These are phyloP conservation scores for Cystofilobasidium bisporidii DNA, from an alignment of 768 basidiomycete genomes.

Conservation along the genomic window DNA sequence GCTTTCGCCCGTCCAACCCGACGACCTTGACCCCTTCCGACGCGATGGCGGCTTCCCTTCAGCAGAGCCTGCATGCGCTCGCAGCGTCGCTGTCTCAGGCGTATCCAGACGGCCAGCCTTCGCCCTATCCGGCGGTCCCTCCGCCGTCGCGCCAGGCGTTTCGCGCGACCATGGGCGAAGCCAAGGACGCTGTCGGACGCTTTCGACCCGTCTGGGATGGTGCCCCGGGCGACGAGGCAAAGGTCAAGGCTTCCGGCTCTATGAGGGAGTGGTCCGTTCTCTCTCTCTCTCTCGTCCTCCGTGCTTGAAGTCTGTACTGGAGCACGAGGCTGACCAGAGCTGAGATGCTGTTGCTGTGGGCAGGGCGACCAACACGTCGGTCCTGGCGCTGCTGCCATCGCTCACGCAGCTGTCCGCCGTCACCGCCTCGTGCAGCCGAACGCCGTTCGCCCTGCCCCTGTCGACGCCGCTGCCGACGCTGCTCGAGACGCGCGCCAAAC, in stretches of 20 bases:
- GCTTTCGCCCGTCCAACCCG: too few species aligned
- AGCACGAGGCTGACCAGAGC: neutral
- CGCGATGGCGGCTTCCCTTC: neutral
- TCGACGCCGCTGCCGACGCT: neutral
- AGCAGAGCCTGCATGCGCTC: neutral
- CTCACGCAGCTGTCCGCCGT: neutral
- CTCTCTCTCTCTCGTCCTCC: neutral
- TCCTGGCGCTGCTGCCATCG: neutral
- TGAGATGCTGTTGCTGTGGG: neutral
- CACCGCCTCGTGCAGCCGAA: neutral
- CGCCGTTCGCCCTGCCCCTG: conserved; percentile 10
- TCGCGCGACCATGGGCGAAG: neutral
- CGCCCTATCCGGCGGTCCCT: neutral
- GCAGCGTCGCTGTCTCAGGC: neutral
- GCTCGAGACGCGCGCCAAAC: conserved; percentile 8
- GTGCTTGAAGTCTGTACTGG: too few species aligned
- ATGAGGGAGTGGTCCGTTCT: neutral
- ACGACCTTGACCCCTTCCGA: too few species aligned
- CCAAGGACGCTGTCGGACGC: neutral
- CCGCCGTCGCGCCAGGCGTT: neutral
- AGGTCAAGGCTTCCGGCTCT: neutral
- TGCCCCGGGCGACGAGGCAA: neutral
- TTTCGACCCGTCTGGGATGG: neutral
- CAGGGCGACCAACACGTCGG: conserved; percentile 1
- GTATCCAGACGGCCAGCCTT: neutral